Evolutionary conservation across 2,329 filamentous ascomycete genomes (phyloP).

Genomic region (Epichloe festucae): DNA sequence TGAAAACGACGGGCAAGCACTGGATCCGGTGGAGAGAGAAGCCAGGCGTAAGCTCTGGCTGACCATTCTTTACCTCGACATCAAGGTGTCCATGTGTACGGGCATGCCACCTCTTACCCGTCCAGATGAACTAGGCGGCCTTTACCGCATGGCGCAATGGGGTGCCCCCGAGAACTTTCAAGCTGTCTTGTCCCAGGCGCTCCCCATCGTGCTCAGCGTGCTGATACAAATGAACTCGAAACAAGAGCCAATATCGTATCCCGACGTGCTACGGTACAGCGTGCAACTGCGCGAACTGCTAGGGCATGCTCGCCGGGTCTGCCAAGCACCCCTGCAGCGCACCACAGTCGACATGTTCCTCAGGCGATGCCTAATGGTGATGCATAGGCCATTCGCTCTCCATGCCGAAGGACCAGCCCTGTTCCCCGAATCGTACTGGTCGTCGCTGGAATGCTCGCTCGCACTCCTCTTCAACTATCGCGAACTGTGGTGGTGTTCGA

Average conservation of each 20-base stretch:
- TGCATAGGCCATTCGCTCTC: constrained; percentile 23
- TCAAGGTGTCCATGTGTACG: constrained; percentile 22
- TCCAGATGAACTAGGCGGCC: constrained; percentile 17
- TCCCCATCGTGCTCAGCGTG: constrained; percentile 19
- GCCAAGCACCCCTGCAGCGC: constrained; percentile 17
- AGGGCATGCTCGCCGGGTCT: constrained; percentile 17
- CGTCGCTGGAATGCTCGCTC: constrained; percentile 23
- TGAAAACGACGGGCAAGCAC: constrained; percentile 12
- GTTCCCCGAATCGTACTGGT: constrained; percentile 24
- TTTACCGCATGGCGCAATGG: constrained; percentile 15
- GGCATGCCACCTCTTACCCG: constrained; percentile 23
- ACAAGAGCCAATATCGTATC: constrained; percentile 18
- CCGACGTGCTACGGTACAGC: constrained; percentile 21
- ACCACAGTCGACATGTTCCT: constrained; percentile 23
- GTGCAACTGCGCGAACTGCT: constrained; percentile 20
- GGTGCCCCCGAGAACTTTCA: constrained; percentile 17
- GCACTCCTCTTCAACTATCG: constrained; percentile 23
- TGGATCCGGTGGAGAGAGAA: constrained; percentile 15
- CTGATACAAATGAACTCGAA: constrained; percentile 21
- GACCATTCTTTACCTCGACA: constrained; percentile 23
- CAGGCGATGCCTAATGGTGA: constrained; percentile 22
- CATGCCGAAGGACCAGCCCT: constrained; percentile 18
- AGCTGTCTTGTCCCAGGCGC: constrained; percentile 18
- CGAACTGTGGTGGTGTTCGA: constrained; percentile 19
- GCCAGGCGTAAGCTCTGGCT: constrained; percentile 20